Evolutionary conservation across 2,329 filamentous ascomycete genomes (phyloP).

Genomic region (Pestalotiopsis sp.): DNA sequence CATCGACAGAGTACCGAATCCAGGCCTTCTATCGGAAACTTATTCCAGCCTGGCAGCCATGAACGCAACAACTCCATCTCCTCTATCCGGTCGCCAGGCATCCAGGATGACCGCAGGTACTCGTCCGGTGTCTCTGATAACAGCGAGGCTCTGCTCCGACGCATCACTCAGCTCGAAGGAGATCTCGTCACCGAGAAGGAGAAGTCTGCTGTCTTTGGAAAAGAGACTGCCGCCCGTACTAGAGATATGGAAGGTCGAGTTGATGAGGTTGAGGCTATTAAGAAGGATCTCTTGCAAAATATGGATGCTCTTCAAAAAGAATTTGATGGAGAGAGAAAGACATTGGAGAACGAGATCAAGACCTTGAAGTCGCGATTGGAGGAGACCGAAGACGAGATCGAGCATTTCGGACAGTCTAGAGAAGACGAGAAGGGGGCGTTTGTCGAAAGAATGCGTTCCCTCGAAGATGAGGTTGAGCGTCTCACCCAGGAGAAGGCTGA

Average conservation of each 20-base stretch:
- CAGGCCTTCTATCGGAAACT: constrained; percentile 53
- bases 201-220: constrained; percentile 65
- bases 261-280: constrained; percentile 87
- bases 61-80: constrained; percentile 53
- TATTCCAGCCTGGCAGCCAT: constrained; percentile 55
- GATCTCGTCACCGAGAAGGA: constrained; percentile 78
- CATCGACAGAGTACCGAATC: constrained; percentile 75
- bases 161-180: constrained; percentile 69
- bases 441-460: constrained; percentile 67
- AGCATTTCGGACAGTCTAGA: constrained; percentile 78
- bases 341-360: constrained; percentile 79
- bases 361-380: constrained; percentile 77
- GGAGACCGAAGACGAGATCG: constrained; percentile 89
- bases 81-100: constrained; percentile 47
- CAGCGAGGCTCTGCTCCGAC: constrained; percentile 47
- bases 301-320: constrained; percentile 91
- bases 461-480: constrained; percentile 73
- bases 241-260: constrained; percentile 69
- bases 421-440: constrained; percentile 78
- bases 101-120: constrained; percentile 45
- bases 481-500: constrained; percentile 60
- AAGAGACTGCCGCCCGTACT: constrained; percentile 63
- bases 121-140: constrained; percentile 44
- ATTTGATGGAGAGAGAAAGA: constrained; percentile 82
- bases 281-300: constrained; percentile 91